phyloP scores from a whole-genome alignment of 208 protist species.

The Leishmania mexicana region DNA sequence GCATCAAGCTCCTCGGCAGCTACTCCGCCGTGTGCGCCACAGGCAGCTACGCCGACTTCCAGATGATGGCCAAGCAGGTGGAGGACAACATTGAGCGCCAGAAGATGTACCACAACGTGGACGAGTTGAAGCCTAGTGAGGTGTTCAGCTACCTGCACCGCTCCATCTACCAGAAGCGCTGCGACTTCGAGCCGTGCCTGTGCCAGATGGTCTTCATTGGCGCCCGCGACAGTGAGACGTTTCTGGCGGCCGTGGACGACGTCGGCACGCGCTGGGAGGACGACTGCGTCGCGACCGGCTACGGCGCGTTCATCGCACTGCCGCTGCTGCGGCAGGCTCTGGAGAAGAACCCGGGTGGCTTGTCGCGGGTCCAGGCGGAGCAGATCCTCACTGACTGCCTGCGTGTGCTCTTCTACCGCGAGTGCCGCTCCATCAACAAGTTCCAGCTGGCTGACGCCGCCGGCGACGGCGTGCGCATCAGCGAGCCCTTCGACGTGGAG shows the following conservation, averaged over 20 bases:
- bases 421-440: slow-evolving; percentile 96
- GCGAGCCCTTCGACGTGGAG: slow-evolving; percentile 91
- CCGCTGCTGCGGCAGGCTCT: slow-evolving; percentile 94
- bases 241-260: slow-evolving; percentile 95
- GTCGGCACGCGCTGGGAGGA: slow-evolving; percentile 95
- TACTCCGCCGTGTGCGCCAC: slow-evolving; percentile 91
- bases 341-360: slow-evolving; percentile 68
- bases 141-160: slow-evolving; percentile 95
- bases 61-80: slow-evolving; percentile 86
- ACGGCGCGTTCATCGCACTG: slow-evolving; percentile 95
- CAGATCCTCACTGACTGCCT: slow-evolving; percentile 92
- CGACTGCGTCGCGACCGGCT: slow-evolving; percentile 94
- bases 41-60: slow-evolving; percentile 98
- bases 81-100: slow-evolving; percentile 81
- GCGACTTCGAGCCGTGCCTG: slow-evolving; percentile 96
- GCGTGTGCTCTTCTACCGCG: slow-evolving; percentile 97
- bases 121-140: slow-evolving; percentile 79
- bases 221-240: slow-evolving; percentile 78
- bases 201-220: slow-evolving; percentile 96
- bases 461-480: slow-evolving; percentile 72
- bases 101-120: slow-evolving; percentile 78
- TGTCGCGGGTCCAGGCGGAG: slow-evolving; percentile 89
- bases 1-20: slow-evolving; percentile 89
- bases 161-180: slow-evolving; percentile 94
- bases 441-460: slow-evolving; percentile 92